Conservation (phyloP, 2,329 filamentous ascomycete species). For the Clarireedia paspali region DNA sequence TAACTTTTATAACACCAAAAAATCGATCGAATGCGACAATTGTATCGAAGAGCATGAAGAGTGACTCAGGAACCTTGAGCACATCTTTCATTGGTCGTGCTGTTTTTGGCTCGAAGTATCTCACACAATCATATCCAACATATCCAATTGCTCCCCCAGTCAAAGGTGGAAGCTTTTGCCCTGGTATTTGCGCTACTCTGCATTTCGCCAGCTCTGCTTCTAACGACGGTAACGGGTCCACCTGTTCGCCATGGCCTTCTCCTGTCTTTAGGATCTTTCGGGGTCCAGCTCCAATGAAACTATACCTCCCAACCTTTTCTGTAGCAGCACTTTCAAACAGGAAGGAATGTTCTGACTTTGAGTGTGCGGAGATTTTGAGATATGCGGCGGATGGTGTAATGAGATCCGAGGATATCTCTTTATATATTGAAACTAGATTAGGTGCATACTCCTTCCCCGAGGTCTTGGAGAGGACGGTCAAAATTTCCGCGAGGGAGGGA, state of each 20-base stretch:
- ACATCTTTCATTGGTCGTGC: constrained; percentile 81
- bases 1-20: constrained; percentile 84
- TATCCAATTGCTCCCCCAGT: constrained; percentile 93
- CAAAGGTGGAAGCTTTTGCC: constrained; percentile 73
- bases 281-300: constrained; percentile 80
- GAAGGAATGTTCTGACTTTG: constrained; percentile 74
- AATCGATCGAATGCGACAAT: constrained; percentile 93
- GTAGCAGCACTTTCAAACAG: constrained; percentile 93
- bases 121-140: constrained; percentile 94
- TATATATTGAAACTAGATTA: constrained; percentile 76
- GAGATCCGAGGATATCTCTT: constrained; percentile 83
- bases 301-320: constrained; percentile 89
- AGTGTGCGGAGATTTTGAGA: constrained; percentile 77
- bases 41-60: constrained; percentile 97
- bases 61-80: constrained; percentile 79
- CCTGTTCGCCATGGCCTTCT: constrained; percentile 73
- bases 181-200: constrained; percentile 76
- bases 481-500: constrained; percentile 54
- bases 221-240: constrained; percentile 77
- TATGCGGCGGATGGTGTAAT: constrained; percentile 94
- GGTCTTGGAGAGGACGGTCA: constrained; percentile 45
- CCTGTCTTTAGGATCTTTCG: constrained; percentile 82
- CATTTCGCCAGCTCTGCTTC: constrained; percentile 73
- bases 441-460: constrained; percentile 45
- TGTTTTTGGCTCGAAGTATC: constrained; percentile 98